These are phyloP conservation scores for Wallemia mellicola DNA, from an alignment of 1,284 basidiomycete species.

Conservation along the genomic window DNA sequence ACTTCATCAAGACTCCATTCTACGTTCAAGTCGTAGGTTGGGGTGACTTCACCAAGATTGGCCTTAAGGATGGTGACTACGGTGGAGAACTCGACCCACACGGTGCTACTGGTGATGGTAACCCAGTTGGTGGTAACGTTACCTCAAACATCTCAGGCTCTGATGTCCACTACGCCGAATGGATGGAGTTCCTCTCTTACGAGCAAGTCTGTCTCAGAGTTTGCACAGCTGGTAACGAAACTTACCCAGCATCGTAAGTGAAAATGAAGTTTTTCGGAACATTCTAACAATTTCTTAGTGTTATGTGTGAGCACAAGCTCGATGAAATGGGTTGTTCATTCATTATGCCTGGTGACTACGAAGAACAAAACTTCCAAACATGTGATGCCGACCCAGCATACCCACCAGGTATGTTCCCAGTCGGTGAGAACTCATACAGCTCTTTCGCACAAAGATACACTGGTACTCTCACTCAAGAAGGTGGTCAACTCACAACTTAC, in stretches of 20 bases:
- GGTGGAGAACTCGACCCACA: conserved; percentile 15
- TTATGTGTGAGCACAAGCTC: conserved; percentile 4
- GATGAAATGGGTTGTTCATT: background rate
- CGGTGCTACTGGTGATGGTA: conserved; percentile 7
- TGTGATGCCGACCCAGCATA: background rate
- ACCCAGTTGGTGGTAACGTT: conserved; percentile 20
- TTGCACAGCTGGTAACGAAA: conserved; percentile 16
- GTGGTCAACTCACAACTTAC: background rate
- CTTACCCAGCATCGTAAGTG: conserved; percentile 12
- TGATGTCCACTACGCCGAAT: conserved; percentile 23
- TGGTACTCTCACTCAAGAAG: background rate
- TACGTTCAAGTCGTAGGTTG: conserved; percentile 20
- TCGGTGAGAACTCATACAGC: background rate
- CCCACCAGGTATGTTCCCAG: background rate
- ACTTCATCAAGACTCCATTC: conserved; percentile 21
- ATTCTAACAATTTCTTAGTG: background rate
- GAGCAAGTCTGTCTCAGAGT: conserved; percentile 18
- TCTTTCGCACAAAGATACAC: background rate
- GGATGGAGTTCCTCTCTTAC: conserved; percentile 20
- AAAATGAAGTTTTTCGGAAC: no score
- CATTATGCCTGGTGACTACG: background rate
- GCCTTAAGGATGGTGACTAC: conserved; percentile 7
- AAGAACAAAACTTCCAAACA: background rate
- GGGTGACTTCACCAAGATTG: conserved; percentile 14
- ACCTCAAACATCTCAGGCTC: conserved; percentile 20